phyloP scores from a whole-genome alignment of 441 rosid genomes.

The Gossypium trilobum region DNA sequence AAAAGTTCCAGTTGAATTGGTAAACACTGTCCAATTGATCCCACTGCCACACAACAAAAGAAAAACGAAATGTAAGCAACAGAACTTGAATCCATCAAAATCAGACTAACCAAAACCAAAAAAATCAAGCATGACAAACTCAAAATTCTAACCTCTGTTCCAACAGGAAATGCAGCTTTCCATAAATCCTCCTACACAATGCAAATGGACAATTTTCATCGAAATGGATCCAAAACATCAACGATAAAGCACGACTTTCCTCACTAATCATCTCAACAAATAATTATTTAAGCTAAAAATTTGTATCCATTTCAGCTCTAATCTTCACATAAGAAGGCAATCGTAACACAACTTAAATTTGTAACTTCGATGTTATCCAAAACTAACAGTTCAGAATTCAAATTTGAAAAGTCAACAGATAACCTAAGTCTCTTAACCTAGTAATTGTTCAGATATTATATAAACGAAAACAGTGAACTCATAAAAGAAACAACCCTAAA shows the following conservation, averaged over 20 bases:
- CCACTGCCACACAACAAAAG: constrained; percentile 49
- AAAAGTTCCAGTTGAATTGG: constrained; percentile 71
- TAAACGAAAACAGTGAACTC: not conserved
- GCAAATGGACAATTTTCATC: constrained; percentile 13
- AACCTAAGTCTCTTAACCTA: not conserved
- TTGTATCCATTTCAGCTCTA: not conserved
- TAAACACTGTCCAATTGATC: constrained; percentile 70
- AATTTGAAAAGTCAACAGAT: not conserved
- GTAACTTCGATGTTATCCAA: not conserved
- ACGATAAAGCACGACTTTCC: not conserved
- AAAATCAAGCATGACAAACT: constrained; percentile 3
- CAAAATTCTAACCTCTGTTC: constrained; percentile 67
- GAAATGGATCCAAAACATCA: not conserved
- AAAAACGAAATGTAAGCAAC: constrained; percentile 18
- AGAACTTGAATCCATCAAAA: not conserved
- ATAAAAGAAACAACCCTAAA: not conserved
- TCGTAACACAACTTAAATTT: not conserved
- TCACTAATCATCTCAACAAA: not conserved
- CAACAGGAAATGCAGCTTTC: constrained; percentile 84
- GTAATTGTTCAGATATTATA: not conserved
- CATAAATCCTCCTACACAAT: constrained; percentile 76
- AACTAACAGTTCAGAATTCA: not conserved
- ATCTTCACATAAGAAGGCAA: not conserved
- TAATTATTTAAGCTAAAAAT: not conserved
- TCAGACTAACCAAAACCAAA: not conserved